These are phyloP conservation scores for Xylaria curta DNA, from an alignment of 495 filamentous ascomycete species.

Conservation along the genomic window DNA sequence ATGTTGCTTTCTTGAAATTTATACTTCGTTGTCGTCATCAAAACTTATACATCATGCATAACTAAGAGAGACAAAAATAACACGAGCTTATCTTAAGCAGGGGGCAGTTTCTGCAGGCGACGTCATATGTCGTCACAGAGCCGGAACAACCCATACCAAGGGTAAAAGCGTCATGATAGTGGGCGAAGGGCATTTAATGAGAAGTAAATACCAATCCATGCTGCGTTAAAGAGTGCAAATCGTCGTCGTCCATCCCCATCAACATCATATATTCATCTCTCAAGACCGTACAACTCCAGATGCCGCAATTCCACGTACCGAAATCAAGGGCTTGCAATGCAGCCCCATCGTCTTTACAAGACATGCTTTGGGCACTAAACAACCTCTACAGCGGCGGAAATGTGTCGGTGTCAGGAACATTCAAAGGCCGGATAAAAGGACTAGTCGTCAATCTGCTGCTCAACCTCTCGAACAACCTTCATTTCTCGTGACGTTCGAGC, in stretches of 20 bases:
- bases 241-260: constrained; percentile 12
- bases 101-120: constrained; percentile 7
- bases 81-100: background rate
- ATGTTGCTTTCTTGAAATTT: background rate
- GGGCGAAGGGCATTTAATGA: background rate
- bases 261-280: constrained; percentile 15
- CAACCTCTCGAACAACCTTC: constrained; percentile 38
- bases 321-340: constrained; percentile 13
- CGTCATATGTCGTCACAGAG: constrained; percentile 23
- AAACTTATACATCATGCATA: constrained; percentile 1
- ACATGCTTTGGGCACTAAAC: constrained; percentile 35
- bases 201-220: constrained; percentile 15
- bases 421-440: constrained; percentile 33
- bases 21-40: background rate
- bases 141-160: background rate
- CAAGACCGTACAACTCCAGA: constrained; percentile 10
- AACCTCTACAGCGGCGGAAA: constrained; percentile 34
- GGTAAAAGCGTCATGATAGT: background rate
- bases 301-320: background rate
- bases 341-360: constrained; percentile 28
- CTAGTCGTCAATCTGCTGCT: constrained; percentile 32
- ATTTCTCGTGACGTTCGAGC: constrained; percentile 41
- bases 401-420: constrained; percentile 34
- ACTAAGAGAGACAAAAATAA: background rate
- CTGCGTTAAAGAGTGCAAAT: constrained; percentile 25